A percentile compares a stretch with the other conserved stretches of the same genome.
Conservation (phyloP, 2,329 filamentous ascomycete genomes). For the Paraphaeosphaeria minitans region DNA sequence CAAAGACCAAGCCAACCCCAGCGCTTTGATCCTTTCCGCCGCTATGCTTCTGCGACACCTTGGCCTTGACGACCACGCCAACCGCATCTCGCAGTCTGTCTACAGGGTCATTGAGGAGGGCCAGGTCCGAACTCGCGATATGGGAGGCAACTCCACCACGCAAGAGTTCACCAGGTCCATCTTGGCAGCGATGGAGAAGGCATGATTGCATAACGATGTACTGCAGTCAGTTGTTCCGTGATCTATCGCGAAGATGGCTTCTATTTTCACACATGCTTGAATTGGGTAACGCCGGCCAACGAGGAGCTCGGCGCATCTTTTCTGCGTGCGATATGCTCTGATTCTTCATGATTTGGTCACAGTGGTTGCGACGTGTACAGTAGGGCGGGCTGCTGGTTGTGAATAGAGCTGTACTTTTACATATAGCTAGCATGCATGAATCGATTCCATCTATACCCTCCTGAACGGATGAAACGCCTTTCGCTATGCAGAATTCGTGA, state of each 20-base stretch:
- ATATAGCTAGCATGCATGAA: constrained; percentile 47
- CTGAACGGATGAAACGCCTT: constrained; percentile 31
- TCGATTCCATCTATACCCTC: constrained; percentile 33
- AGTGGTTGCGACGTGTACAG: constrained; percentile 34
- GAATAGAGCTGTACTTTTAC: constrained; percentile 50
- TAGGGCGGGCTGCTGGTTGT: constrained; percentile 36
- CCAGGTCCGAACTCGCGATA: constrained; percentile 87
- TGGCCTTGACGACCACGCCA: constrained; percentile 96
- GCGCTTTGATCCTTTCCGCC: constrained; percentile 90
- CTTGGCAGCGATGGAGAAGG: constrained; percentile 87
- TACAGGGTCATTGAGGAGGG: constrained; percentile 86
- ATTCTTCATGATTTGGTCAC: constrained; percentile 31
- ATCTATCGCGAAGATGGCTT: constrained; percentile 21
- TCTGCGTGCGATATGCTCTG: constrained; percentile 7
- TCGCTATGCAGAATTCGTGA: constrained; percentile 41
- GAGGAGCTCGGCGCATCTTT: background rate
- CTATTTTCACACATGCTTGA: constrained; percentile 13
- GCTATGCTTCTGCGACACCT: constrained; percentile 98
- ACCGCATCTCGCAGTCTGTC: constrained; percentile 91
- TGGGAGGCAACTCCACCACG: constrained; percentile 89
- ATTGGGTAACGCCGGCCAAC: constrained; percentile 8
- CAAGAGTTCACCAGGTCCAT: constrained; percentile 95
- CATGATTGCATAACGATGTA: constrained; percentile 23
- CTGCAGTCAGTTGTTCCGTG: constrained; percentile 21
- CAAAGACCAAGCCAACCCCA: constrained; percentile 99